Evolutionary conservation across 192 early-diverging fungal genomes (phyloP).

Genomic region (Hyaloraphidium curvatum): DNA sequence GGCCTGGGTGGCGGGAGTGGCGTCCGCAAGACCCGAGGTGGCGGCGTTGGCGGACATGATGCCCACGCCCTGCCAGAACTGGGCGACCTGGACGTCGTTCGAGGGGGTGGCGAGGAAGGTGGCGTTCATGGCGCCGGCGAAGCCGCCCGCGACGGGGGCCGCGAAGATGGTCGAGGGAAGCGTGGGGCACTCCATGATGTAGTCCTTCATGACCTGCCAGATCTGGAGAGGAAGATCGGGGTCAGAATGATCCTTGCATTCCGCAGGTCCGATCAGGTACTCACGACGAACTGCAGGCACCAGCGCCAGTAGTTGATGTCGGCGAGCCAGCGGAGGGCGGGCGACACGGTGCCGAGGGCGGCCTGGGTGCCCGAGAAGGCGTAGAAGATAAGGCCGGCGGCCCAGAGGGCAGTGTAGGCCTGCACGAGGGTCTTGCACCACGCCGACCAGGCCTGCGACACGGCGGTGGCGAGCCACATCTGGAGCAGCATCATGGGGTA

Average conservation of each 20-base stretch:
- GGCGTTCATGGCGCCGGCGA: not conserved
- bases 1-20: too few species aligned
- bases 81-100: too few species aligned
- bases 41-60: too few species aligned
- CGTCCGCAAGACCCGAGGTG: too few species aligned
- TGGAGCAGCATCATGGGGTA: not conserved
- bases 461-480: slow-evolving; percentile 1
- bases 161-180: not conserved
- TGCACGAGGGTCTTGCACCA: slow-evolving; percentile 3
- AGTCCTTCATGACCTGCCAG: slow-evolving; percentile 2
- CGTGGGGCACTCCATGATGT: not conserved
- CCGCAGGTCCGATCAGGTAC: too few species aligned
- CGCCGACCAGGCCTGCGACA: not conserved
- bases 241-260: too few species aligned
- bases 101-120: not conserved
- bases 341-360: not conserved
- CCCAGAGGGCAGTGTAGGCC: slow-evolving; percentile 2
- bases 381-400: slow-evolving; percentile 2
- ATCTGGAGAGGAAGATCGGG: too few species aligned
- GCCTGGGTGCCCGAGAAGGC: slow-evolving; percentile 4
- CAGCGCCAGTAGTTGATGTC: slow-evolving; percentile 1
- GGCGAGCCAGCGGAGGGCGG: not conserved
- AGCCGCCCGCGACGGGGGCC: not conserved
- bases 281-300: not conserved
- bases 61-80: too few species aligned